Evolutionary conservation across 495 filamentous ascomycete genomes (phyloP), one percentile per base, ranked within the genome.

Genomic region (Pyronema omphalodes): DNA sequence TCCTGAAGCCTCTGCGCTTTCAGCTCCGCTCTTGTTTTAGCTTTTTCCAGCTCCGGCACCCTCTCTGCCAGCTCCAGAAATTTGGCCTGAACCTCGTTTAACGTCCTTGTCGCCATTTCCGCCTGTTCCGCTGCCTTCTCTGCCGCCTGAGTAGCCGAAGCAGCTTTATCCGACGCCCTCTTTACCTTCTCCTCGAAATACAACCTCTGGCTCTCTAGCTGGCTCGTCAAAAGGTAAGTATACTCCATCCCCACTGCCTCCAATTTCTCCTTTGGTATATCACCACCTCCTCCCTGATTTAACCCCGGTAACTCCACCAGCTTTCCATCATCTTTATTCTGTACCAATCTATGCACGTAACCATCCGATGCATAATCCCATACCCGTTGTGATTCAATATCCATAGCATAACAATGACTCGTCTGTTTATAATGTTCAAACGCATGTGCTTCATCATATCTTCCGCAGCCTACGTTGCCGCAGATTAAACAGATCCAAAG

Each of bases 361-460:
- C 80, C 82, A 60, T 98, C 93, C 36, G 83, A 84, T 0, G 83
- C 83, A 62, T 98, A 98, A 71, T 98, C 93, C 91, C 91, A 98
- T 5, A 98, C 86, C 55, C 89, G 83, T 64, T 98, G 89, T 0
- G 88, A 88, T 41, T 78, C 77, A 35, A 96, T 76, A 64, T 98
- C 93, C 70, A 98, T 82, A 46, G 87, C 84, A 64, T 93, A 98
- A 55, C 79, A 84, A 67, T 98, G 91, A 0, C 75, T 74, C 3
- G 85, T 93, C 45, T 84, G 74, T 69, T 93, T 86, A 74, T 84
- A 98, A 70, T 98, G 91, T 9, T 82, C 79, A 65, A 89, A 94
- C 34, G 91, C 91, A 66, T 98, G 91, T 1, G 86, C 93, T 19
- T 78, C 78, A 64, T 94, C 89, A 65, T 98, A 98, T 29, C 91